Evolutionary conservation across 2,329 filamentous ascomycete species (phyloP).

Genomic region (Thelonectria olida): DNA sequence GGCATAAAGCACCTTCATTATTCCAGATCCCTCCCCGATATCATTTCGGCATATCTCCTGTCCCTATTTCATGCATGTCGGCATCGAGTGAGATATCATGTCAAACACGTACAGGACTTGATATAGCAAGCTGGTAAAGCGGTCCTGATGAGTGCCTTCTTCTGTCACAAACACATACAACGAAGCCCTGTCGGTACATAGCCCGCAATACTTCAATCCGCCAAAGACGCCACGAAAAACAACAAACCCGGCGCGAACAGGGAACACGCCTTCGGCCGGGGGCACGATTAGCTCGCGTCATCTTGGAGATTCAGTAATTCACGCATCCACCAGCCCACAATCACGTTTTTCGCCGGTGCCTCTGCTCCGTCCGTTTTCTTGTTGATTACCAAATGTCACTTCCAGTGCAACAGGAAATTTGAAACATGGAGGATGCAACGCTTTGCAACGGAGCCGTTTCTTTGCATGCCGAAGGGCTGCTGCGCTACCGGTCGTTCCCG

Average conservation of each 20-base stretch:
- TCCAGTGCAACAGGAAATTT: background rate
- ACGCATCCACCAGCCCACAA: background rate
- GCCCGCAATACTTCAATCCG: too few relatives aligned
- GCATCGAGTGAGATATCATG: background rate
- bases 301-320: background rate
- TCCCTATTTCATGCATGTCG: background rate
- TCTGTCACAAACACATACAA: background rate
- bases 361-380: background rate
- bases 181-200: too few relatives aligned
- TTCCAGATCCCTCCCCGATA: background rate
- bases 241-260: background rate
- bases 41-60: background rate
- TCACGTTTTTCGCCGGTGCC: background rate
- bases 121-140: background rate
- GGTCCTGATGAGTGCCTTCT: background rate
- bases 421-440: background rate
- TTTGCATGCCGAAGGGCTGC: background rate
- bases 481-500: background rate
- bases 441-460: too few relatives aligned
- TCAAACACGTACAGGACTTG: background rate
- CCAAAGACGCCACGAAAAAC: too few relatives aligned
- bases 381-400: too few relatives aligned
- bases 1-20: slow-evolving; percentile 6
- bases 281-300: background rate
- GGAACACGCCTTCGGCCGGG: background rate